Evolutionary conservation across 352 stramenopile genomes (phyloP), one percentile per base, ranked within the genome.

Genomic region (Phytophthora brassicae): DNA sequence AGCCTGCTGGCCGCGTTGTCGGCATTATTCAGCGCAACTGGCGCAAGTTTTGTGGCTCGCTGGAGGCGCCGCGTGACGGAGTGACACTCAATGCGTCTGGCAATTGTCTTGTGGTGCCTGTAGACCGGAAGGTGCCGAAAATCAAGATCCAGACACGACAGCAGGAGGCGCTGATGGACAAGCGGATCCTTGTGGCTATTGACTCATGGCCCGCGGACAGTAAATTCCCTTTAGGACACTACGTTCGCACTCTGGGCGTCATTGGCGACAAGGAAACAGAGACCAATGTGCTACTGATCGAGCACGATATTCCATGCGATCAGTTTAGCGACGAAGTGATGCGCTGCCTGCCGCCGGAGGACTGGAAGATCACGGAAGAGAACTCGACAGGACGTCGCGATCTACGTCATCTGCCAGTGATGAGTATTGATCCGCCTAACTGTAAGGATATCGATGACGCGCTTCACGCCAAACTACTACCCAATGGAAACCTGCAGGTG

Each of bases 381-480:
- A 97, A 98, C 58, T 95, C 86, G 26, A 81, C 76, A 4, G 90
- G 94, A 5, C 79, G 97, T 45, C 66, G 67, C 7, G 97, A 99
- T 75, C 67, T 99, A 20, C 89, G 97, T 3, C 77, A 96, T 33
- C 53, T 99, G 35, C 92, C 93, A 0, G 93, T 99, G 22, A 91
- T 91, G 58, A 95, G 85, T 60, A 97, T 97, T 56, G 89, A 97
- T 54, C 89, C 89, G 6, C 89, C 89, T 0, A 92, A 92, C 59
- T 94, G 84, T 62, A 94, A 94, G 60, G 97, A 99, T 82, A 99
- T 99, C 69, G 97, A 99, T 69, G 97, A 99, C 77, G 97, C 97
- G 4, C 77, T 99, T 29, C 96, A 99, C 68, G 96, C 88, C 16
- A 90, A 84, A 16, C 62, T 89, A 28, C 74, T 99, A 23, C 79